These are phyloP conservation scores for Amphibolis antarctica DNA, from an alignment of 106 monocot species.

Conservation along the genomic window DNA sequence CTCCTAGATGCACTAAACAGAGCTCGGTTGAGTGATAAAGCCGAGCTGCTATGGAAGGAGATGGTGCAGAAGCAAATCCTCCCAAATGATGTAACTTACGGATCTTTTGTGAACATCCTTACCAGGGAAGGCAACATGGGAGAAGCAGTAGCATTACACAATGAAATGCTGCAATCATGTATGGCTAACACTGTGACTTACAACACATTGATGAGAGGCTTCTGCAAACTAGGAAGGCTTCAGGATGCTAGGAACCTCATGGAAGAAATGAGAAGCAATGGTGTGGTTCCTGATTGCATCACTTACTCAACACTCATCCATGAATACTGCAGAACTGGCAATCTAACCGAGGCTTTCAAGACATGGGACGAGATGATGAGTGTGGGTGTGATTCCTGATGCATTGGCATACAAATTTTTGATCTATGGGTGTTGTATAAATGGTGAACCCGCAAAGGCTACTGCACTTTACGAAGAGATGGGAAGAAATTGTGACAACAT, in stretches of 20 bases:
- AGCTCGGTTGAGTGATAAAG: slow-evolving; percentile 46
- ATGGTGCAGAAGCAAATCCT: slow-evolving; percentile 39
- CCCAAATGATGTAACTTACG: slow-evolving; percentile 64
- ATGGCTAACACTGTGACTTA: slow-evolving; percentile 49
- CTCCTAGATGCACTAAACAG: slow-evolving; percentile 62
- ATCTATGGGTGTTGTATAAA: slow-evolving; percentile 57
- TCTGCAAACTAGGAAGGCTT: slow-evolving; percentile 42
- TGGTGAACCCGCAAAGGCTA: slow-evolving; percentile 46
- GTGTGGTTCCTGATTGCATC: slow-evolving; percentile 57
- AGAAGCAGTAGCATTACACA: slow-evolving; percentile 50
- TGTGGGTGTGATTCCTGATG: slow-evolving; percentile 54
- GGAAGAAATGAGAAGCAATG: slow-evolving; percentile 35
- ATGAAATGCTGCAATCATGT: slow-evolving; percentile 32
- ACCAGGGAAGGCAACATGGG: slow-evolving; percentile 39
- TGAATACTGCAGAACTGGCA: slow-evolving; percentile 44
- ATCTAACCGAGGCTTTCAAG: slow-evolving; percentile 44
- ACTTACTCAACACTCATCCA: slow-evolving; percentile 72
- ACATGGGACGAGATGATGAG: slow-evolving; percentile 78
- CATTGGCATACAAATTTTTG: slow-evolving; percentile 65
- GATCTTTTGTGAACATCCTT: slow-evolving; percentile 58
- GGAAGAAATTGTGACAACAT: slow-evolving; percentile 24
- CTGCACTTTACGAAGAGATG: slow-evolving; percentile 50
- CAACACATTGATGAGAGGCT: slow-evolving; percentile 70
- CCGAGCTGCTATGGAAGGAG: slow-evolving; percentile 57
- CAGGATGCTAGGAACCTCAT: slow-evolving; percentile 44